Evolutionary conservation across 169 alveolate genomes (phyloP), one percentile per base, ranked within the genome.

Genomic region (Miamiensis avidus): DNA sequence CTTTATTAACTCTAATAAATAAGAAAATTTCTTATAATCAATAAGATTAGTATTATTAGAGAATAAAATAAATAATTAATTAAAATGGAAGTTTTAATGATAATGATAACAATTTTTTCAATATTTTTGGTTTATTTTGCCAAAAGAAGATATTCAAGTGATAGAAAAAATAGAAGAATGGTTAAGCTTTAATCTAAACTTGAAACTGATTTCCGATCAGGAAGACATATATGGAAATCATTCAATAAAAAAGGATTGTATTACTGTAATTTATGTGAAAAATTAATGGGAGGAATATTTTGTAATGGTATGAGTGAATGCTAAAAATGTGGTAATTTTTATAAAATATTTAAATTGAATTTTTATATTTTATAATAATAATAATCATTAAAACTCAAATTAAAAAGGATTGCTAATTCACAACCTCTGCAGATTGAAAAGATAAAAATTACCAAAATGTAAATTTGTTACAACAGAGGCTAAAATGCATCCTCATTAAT

Each of bases 331-430:
- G 69, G 69, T 49, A 49, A 49, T 11, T 49, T 11, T 49, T 49
- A 49, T 49, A 11, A 49, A 49, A 49, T 11, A 49, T 49, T 11
- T 49, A 49, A 49, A 11, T 49, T 11, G 20, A 49, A 49, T 49
- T 49, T 49, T 20, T 49, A 49, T 11, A 11, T 11, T 49, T 20
- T 49, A 11, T 11, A 11, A 11, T 49, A 49, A 49, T 49, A 49
- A 49, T 11, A 49, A 49, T 49, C 26, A 49, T 20, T 49, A 11
- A 11, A 11, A 49, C 20, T 49, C 20, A 49, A 11, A 11, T 49
- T 49, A 11, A 11, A 49, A 49, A 49, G 90, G 90, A 76, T 81
- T 86, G 20, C 29, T 78, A 11, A 76, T 81, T 25, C 90, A 86
- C 32, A 81, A 86, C 31, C 64, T 33, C 26, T 86, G 90, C 65